Conservation (phyloP, 2,329 filamentous ascomycete genomes). For the Ceratocystiopsis brevicomis region DNA sequence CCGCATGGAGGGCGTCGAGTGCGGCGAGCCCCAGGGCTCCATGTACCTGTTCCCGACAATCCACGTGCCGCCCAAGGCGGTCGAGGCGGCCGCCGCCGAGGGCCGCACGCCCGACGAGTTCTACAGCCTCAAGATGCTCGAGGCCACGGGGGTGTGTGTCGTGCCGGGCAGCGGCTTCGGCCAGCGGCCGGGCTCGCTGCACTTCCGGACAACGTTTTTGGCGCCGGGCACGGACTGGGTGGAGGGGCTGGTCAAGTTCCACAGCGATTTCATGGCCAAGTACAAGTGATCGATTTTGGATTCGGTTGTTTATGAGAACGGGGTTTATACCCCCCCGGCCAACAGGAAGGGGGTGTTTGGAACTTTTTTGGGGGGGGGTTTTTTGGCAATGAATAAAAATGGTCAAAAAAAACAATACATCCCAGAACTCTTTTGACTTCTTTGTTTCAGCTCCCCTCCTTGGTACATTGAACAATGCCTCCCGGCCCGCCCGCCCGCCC, state of each 20-base stretch:
- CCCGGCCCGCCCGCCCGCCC: neutral
- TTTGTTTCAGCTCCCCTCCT: too few relatives aligned
- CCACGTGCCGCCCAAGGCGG: slow-evolving; percentile 54
- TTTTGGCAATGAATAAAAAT: neutral
- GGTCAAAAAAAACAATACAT: too few relatives aligned
- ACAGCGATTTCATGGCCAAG: slow-evolving; percentile 76
- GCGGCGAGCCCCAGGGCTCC: slow-evolving; percentile 72
- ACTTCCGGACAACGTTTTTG: slow-evolving; percentile 93
- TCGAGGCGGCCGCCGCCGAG: slow-evolving; percentile 55
- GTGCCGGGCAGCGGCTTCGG: slow-evolving; percentile 88
- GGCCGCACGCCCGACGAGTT: slow-evolving; percentile 72
- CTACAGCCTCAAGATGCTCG: slow-evolving; percentile 78
- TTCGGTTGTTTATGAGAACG: neutral
- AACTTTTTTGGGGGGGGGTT: too few relatives aligned
- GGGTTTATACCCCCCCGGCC: too few relatives aligned
- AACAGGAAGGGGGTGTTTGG: too few relatives aligned
- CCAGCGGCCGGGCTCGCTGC: slow-evolving; percentile 74
- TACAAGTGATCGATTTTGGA: slow-evolving; percentile 21
- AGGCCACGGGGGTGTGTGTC: slow-evolving; percentile 86
- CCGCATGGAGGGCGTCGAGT: slow-evolving; percentile 90
- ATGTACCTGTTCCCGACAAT: slow-evolving; percentile 99
- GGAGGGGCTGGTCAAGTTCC: slow-evolving; percentile 70
- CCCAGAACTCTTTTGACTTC: too few relatives aligned
- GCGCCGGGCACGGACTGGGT: slow-evolving; percentile 95
- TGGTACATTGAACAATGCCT: neutral